Evolutionary conservation across 1,139 yeast species (phyloP).

Genomic region (Pichia sp.): DNA sequence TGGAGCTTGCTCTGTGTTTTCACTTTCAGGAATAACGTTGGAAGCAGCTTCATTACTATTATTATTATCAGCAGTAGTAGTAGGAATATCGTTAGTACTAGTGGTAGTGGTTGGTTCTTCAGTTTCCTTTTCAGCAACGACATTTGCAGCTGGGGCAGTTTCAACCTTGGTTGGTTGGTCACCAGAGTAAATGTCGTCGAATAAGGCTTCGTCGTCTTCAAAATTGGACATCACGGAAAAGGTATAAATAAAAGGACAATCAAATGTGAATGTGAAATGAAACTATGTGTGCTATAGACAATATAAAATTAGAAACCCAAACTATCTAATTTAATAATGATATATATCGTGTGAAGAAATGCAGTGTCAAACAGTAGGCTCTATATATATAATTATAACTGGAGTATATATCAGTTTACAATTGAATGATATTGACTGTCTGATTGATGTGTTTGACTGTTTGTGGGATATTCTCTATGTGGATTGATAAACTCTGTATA

Average conservation of each 20-base stretch:
- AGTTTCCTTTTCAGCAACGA: conserved; percentile 6
- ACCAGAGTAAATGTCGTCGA: conserved; percentile 42
- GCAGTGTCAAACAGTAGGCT: conserved; percentile 4
- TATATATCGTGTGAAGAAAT: not conserved
- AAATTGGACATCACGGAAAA: conserved; percentile 39
- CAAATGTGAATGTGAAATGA: not conserved
- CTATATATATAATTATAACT: conserved; percentile 12
- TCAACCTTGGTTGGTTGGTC: conserved; percentile 22
- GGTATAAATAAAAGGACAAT: not conserved
- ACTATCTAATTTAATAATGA: not conserved
- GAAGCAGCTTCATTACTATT: conserved; percentile 2
- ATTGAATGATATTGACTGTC: conserved; percentile 4
- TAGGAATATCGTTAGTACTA: not conserved
- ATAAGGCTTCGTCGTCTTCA: conserved; percentile 74
- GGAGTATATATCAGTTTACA: conserved; percentile 8
- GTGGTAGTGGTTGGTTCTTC: conserved; percentile 3
- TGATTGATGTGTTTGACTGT: conserved; percentile 1
- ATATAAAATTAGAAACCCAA: conserved; percentile 5
- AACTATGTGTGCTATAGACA: conserved; percentile 3
- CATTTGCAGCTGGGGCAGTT: conserved; percentile 6
- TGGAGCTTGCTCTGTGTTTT: not conserved
- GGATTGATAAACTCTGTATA: conserved; percentile 1
- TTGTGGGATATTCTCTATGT: not conserved
- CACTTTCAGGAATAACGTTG: conserved; percentile 1
- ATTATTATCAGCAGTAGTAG: conserved; percentile 3